Conservation (phyloP, 2,329 filamentous ascomycete genomes). For the Capronia coronata region DNA sequence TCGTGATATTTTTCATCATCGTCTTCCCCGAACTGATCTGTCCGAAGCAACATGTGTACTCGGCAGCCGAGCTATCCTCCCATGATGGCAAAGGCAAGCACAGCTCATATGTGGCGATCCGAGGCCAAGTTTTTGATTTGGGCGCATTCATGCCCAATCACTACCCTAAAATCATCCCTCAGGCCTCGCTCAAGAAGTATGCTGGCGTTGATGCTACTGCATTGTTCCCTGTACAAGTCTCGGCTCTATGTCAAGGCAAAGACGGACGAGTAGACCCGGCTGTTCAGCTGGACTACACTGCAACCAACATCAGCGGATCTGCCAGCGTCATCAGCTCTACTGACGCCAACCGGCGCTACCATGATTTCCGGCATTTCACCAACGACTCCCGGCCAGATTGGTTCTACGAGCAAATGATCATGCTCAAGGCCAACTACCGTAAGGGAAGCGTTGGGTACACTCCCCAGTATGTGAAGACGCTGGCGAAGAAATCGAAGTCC, state of each 20-base stretch:
- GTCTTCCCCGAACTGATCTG: conserved; percentile 83
- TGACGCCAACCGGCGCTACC: conserved; percentile 72
- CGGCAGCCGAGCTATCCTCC: conserved; percentile 63
- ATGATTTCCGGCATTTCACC: conserved; percentile 83
- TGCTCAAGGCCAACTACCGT: conserved; percentile 69
- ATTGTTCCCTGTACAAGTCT: conserved; percentile 91
- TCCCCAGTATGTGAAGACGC: conserved; percentile 63
- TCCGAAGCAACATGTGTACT: conserved; percentile 83
- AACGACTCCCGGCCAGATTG: conserved; percentile 81
- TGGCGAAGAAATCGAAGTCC: conserved; percentile 57
- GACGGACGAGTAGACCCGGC: conserved; percentile 60
- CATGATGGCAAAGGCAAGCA: conserved; percentile 64
- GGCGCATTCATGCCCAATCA: conserved; percentile 66
- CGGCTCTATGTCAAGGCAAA: conserved; percentile 75
- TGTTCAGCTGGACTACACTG: conserved; percentile 79
- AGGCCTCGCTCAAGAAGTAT: conserved; percentile 65
- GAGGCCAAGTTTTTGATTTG: conserved; percentile 83
- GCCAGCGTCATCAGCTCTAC: conserved; percentile 57
- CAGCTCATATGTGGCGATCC: conserved; percentile 68
- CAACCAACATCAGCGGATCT: conserved; percentile 65
- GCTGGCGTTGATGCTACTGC: conserved; percentile 79
- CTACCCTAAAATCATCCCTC: conserved; percentile 62
- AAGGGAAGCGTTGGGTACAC: conserved; percentile 86
- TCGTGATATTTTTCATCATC: conserved; percentile 83
- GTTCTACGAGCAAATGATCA: conserved; percentile 83